These are phyloP conservation scores for Lumnitzera littorea DNA, from an alignment of 345 rosid genomes.

Conservation along the genomic window DNA sequence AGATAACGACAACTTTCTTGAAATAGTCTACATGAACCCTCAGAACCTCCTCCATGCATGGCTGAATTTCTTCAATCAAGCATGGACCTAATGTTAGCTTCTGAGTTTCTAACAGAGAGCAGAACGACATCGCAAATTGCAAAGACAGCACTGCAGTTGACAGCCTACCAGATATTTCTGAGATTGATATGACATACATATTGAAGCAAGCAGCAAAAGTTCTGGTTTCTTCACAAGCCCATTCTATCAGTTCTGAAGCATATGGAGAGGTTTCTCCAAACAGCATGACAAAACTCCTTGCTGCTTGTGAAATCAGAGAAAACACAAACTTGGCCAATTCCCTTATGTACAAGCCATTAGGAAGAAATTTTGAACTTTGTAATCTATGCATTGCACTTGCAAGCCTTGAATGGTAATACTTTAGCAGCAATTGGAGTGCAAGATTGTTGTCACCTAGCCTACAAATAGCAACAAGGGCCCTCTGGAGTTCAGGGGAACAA, in stretches of 20 bases:
- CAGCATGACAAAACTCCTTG: constrained; percentile 41
- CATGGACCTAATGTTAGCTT: constrained; percentile 26
- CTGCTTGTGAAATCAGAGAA: constrained; percentile 56
- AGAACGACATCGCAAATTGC: constrained; percentile 38
- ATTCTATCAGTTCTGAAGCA: constrained; percentile 35
- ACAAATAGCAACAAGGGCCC: constrained; percentile 35
- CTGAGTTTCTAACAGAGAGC: constrained; percentile 40
- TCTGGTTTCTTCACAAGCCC: constrained; percentile 45
- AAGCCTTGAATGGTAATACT: constrained; percentile 41
- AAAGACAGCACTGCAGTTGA: constrained; percentile 36
- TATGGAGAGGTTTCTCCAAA: constrained; percentile 34
- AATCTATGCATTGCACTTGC: constrained; percentile 29
- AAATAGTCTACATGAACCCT: constrained; percentile 36
- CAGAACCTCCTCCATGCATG: constrained; percentile 44
- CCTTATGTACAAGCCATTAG: constrained; percentile 25
- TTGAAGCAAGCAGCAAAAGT: constrained; percentile 24
- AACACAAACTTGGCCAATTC: constrained; percentile 46
- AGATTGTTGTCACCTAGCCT: constrained; percentile 36
- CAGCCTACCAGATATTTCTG: constrained; percentile 36
- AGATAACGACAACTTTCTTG: constrained; percentile 43
- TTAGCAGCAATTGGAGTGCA: constrained; percentile 42
- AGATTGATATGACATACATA: constrained; percentile 28
- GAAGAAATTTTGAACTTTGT: constrained; percentile 19
- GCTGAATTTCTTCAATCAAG: constrained; percentile 34
- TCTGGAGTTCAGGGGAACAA: constrained; percentile 47